Evolutionary conservation across 1,139 yeast genomes (phyloP).

Genomic region (Waltiozyma sp.): DNA sequence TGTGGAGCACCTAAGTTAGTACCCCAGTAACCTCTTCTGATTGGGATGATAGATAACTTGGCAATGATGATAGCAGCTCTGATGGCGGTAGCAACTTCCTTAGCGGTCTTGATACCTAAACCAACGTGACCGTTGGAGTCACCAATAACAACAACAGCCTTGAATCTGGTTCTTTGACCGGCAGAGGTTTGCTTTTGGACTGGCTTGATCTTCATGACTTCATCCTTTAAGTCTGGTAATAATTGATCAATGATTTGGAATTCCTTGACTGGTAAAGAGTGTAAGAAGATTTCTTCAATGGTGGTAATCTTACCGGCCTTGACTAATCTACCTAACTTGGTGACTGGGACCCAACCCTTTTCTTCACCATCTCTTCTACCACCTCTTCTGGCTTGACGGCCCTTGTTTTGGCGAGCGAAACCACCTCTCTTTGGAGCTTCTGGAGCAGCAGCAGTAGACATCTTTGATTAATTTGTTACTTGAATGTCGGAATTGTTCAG

Average conservation of each 20-base stretch:
- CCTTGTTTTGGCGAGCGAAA: conserved; percentile 63
- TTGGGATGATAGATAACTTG: conserved; percentile 96
- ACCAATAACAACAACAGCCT: conserved; percentile 99
- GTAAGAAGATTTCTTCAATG: conserved; percentile 97
- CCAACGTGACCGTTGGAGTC: conserved; percentile 99
- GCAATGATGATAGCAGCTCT: conserved; percentile 99
- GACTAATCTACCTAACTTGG: conserved; percentile 99
- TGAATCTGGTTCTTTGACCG: conserved; percentile 99
- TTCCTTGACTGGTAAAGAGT: conserved; percentile 99
- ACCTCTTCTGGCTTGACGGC: conserved; percentile 46
- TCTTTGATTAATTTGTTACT: conserved; percentile 22
- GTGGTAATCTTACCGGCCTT: conserved; percentile 97
- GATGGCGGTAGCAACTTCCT: conserved; percentile 99
- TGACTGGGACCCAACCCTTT: conserved; percentile 99
- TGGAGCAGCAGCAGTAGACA: conserved; percentile 45
- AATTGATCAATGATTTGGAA: conserved; percentile 96
- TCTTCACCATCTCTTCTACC: conserved; percentile 82
- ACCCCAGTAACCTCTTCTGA: conserved; percentile 99
- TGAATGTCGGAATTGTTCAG: conserved; percentile 70
- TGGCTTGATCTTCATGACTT: conserved; percentile 99
- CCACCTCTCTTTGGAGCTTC: conserved; percentile 51
- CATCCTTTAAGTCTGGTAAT: conserved; percentile 93
- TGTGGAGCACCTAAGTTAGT: conserved; percentile 99
- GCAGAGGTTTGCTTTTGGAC: conserved; percentile 99
- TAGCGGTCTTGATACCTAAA: conserved; percentile 99